Evolutionary conservation across 2,329 filamentous ascomycete species (phyloP), one percentile per base, ranked within the genome.

Genomic region (Orbilia quercus): DNA sequence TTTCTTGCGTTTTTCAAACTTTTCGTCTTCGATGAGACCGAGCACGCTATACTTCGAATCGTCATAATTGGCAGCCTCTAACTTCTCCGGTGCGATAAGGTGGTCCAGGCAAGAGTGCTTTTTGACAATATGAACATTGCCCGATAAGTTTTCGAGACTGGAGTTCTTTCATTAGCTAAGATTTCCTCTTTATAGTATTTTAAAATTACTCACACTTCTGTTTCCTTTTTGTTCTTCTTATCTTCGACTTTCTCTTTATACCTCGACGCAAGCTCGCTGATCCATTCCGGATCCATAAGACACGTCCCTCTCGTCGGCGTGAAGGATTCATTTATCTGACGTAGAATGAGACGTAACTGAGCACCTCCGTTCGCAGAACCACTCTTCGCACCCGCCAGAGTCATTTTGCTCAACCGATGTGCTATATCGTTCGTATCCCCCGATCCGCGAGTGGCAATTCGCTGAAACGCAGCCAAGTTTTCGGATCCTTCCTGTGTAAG

Each of bases 31-130:
- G 4, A 42, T 42, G 12, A 42, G 38, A 18, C 38, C 38, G 38
- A 14, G 16, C 16, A 42, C 16, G 16, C 16, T 42, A 18, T 42
- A 42, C 14, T 14, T 42, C 12, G 12, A 14, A 12, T 42, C 11
- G 38, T 42, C 38, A 12, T 42, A 42, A 14, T 42, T 42, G 16
- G 38, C 38, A n/a, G 38, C 38, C 38, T 42, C 38, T 14, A 42
- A 12, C 12, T 18, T 18, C 12, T 42, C 38, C 4, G 38, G 38
- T n/a, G 11, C 3, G 16, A 42, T 42, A 5, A 42, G 12, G 16
- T 42, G 38, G 14, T 42, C 38, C 4, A 42, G 12, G 16, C 38
- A 42, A 42, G 11, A 14, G 38, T 18, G 38, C 38, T 42, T 42
- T 42, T 14, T 42, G 38, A 42, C 12, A 18, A 42, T 14, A 42